phyloP scores from a whole-genome alignment of 1,284 basidiomycete species.

The Sphagnurus paluster region DNA sequence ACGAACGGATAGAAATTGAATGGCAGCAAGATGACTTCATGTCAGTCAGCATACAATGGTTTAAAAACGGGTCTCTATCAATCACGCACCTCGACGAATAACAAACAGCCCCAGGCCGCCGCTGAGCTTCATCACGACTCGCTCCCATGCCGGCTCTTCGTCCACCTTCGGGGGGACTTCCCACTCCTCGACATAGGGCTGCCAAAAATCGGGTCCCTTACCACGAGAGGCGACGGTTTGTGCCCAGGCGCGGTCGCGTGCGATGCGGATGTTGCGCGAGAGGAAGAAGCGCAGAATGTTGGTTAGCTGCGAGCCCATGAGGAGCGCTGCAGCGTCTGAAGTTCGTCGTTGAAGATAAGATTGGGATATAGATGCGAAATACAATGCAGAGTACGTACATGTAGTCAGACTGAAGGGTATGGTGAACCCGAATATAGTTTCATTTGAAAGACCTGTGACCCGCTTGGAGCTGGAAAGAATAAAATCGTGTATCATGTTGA shows the following conservation, averaged over 20 bases:
- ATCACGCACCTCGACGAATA: slow-evolving; percentile 40
- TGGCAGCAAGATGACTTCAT: slow-evolving; percentile 65
- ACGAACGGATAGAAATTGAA: slow-evolving; percentile 72
- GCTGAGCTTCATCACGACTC: slow-evolving; percentile 41
- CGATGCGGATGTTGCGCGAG: slow-evolving; percentile 73
- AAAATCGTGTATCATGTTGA: slow-evolving; percentile 16
- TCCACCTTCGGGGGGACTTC: slow-evolving; percentile 57
- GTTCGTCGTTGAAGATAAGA: too few relatives aligned
- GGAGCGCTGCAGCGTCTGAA: slow-evolving; percentile 74
- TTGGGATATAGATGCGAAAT: neutral
- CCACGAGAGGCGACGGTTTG: slow-evolving; percentile 79
- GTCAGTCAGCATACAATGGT: too few relatives aligned
- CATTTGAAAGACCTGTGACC: slow-evolving; percentile 63
- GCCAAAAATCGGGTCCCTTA: slow-evolving; percentile 84
- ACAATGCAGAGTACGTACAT: slow-evolving; percentile 48
- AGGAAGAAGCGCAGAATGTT: slow-evolving; percentile 79
- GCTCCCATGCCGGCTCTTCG: slow-evolving; percentile 30
- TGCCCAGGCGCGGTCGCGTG: slow-evolving; percentile 75
- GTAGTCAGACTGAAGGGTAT: slow-evolving; percentile 68
- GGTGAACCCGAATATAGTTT: slow-evolving; percentile 62
- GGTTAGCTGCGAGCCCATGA: slow-evolving; percentile 73
- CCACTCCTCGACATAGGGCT: slow-evolving; percentile 88
- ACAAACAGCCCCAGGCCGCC: slow-evolving; percentile 52
- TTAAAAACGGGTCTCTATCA: too few relatives aligned
- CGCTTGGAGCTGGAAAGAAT: slow-evolving; percentile 53